Evolutionary conservation across 306 rosid species (phyloP).

Genomic region (Chamaecrista fasciculata): DNA sequence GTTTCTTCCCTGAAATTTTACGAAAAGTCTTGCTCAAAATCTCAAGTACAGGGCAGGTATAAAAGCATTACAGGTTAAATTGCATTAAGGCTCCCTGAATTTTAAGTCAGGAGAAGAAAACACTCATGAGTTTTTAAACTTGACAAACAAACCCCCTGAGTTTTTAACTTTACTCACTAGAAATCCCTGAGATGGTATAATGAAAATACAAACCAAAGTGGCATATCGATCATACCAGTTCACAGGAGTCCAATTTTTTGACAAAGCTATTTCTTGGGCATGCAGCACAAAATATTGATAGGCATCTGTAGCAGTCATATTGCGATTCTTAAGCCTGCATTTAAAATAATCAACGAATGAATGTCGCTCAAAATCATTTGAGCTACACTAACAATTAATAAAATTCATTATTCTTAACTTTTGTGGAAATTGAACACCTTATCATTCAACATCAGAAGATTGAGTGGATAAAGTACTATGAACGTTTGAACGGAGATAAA

Average conservation of each 20-base stretch:
- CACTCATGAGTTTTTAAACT: too few relatives aligned
- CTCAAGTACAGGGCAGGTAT: neutral
- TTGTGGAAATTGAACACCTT: conserved; percentile 15
- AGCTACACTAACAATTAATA: conserved; percentile 21
- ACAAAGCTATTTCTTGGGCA: conserved; percentile 85
- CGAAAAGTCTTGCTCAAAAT: conserved; percentile 17
- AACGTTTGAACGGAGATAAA: conserved; percentile 9
- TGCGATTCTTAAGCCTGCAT: conserved; percentile 65
- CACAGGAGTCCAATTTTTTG: conserved; percentile 83
- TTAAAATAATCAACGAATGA: conserved; percentile 16
- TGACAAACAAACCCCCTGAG: too few relatives aligned
- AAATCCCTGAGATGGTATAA: conserved; percentile 14
- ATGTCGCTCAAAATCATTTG: neutral
- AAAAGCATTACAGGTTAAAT: neutral
- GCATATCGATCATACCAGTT: conserved; percentile 73
- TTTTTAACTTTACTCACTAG: too few relatives aligned
- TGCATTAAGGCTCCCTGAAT: too few relatives aligned
- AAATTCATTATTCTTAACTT: conserved; percentile 10
- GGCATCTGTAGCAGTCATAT: conserved; percentile 73
- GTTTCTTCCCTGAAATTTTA: conserved; percentile 88
- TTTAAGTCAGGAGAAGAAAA: too few relatives aligned
- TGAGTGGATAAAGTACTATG: neutral
- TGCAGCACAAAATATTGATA: conserved; percentile 79
- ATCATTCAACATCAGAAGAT: neutral
- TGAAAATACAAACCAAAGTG: conserved; percentile 13